Conservation (phyloP, 257 asterid genomes). For the Buddleja alternifolia region DNA sequence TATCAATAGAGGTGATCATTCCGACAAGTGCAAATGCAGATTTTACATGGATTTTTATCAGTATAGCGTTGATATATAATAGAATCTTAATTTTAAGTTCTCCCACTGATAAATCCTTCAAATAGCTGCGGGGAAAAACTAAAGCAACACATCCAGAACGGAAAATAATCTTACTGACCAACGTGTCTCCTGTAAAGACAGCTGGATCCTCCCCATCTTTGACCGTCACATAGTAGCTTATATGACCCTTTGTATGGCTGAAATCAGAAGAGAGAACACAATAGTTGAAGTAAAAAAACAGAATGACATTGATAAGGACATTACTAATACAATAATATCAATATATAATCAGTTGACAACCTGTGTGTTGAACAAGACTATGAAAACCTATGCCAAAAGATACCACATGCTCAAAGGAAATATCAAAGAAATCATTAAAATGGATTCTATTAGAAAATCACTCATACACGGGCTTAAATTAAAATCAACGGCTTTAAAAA, state of each 20-base stretch:
- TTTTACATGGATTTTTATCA: background rate
- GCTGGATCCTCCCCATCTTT: slow-evolving; percentile 84
- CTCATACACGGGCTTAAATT: background rate
- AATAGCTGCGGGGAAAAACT: background rate
- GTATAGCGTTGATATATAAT: no score
- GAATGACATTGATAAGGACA: background rate
- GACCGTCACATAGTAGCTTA: slow-evolving; percentile 85
- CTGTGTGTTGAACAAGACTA: background rate
- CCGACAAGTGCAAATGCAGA: background rate
- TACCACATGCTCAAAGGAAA: slow-evolving; percentile 6
- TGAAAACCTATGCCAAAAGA: background rate
- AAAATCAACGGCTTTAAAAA: background rate
- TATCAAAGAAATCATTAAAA: background rate
- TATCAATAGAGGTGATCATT: background rate
- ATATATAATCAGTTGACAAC: background rate
- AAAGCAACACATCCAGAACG: background rate
- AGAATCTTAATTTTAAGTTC: background rate
- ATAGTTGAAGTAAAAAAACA: background rate
- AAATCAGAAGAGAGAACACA: slow-evolving; percentile 20
- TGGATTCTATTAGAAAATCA: background rate
- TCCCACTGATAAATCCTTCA: slow-evolving; percentile 9
- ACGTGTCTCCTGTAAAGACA: slow-evolving; percentile 94
- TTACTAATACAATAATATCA: background rate
- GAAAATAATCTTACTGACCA: slow-evolving; percentile 57
- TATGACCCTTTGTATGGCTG: slow-evolving; percentile 97